Evolutionary conservation across 1,284 basidiomycete genomes (phyloP).

Genomic region (Neolentinus lepideus): DNA sequence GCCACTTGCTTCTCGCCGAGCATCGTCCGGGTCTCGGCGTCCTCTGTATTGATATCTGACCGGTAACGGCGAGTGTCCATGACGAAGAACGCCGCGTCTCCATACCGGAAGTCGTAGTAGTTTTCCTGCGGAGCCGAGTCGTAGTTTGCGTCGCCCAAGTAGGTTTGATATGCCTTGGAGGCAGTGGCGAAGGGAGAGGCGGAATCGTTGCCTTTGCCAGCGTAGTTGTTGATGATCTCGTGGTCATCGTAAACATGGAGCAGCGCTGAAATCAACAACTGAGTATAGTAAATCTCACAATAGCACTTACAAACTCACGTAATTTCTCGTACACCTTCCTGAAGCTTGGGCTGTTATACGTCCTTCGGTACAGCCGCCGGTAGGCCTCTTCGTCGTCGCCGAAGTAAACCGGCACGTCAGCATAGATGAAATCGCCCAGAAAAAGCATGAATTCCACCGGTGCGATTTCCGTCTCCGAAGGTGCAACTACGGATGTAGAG

Average conservation of each 20-base stretch:
- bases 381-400: conserved; percentile 52
- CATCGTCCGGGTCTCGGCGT: conserved; percentile 49
- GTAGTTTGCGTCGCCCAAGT: conserved; percentile 64
- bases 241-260: conserved; percentile 65
- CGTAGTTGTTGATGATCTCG: conserved; percentile 64
- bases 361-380: conserved; percentile 56
- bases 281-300: conserved; percentile 5
- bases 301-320: conserved; percentile 36
- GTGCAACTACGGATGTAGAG: too few relatives aligned
- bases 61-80: conserved; percentile 72
- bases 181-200: conserved; percentile 52
- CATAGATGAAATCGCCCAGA: conserved; percentile 73
- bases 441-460: conserved; percentile 53
- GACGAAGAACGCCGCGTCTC: conserved; percentile 74
- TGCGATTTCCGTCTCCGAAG: conserved; percentile 8
- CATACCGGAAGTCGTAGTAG: conserved; percentile 64
- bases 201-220: conserved; percentile 46
- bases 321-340: conserved; percentile 57
- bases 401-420: conserved; percentile 62
- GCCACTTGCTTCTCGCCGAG: conserved; percentile 65
- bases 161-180: conserved; percentile 56
- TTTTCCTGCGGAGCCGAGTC: conserved; percentile 32
- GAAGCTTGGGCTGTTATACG: conserved; percentile 59
- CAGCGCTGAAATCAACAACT: conserved; percentile 36
- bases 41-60: conserved; percentile 35